Evolutionary conservation across 2,329 filamentous ascomycete species (phyloP).

Genomic region (Fusarium keratoplasticum): DNA sequence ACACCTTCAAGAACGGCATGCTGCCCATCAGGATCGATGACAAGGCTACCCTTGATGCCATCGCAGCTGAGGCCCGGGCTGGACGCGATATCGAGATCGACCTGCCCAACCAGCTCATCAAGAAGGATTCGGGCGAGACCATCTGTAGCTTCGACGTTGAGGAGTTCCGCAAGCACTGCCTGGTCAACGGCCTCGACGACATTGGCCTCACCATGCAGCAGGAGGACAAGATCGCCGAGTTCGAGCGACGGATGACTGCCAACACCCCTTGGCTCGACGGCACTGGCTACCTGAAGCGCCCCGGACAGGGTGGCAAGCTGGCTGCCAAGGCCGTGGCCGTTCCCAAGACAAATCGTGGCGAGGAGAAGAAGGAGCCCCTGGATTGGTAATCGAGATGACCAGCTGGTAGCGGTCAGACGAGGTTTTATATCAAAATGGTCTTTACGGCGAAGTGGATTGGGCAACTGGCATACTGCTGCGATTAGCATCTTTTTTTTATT

Average conservation of each 20-base stretch:
- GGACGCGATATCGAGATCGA: slow-evolving; percentile 91
- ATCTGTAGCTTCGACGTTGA: slow-evolving; percentile 89
- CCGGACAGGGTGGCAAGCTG: slow-evolving; percentile 65
- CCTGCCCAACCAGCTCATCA: slow-evolving; percentile 85
- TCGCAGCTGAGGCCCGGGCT: slow-evolving; percentile 81
- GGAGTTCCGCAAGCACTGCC: slow-evolving; percentile 92
- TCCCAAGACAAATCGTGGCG: slow-evolving; percentile 89
- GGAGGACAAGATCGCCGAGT: slow-evolving; percentile 87
- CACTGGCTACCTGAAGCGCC: slow-evolving; percentile 78
- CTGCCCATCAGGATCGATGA: slow-evolving; percentile 83
- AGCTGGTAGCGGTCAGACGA: background rate
- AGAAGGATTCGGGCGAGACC: slow-evolving; percentile 77
- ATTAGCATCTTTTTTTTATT: slow-evolving; percentile 35
- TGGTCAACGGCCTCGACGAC: slow-evolving; percentile 93
- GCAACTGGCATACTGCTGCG: slow-evolving; percentile 30
- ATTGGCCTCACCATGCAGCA: slow-evolving; percentile 95
- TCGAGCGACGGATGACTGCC: slow-evolving; percentile 80
- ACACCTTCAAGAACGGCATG: slow-evolving; percentile 99
- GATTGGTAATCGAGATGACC: slow-evolving; percentile 75
- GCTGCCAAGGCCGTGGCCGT: slow-evolving; percentile 74
- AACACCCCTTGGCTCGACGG: slow-evolving; percentile 95
- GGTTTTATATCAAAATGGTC: slow-evolving; percentile 18
- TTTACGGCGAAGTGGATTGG: slow-evolving; percentile 42
- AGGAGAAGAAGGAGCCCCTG: slow-evolving; percentile 84
- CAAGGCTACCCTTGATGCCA: slow-evolving; percentile 71